phyloP scores from a whole-genome alignment of 2,329 filamentous ascomycete species.

The Diaporthe citrichinensis region DNA sequence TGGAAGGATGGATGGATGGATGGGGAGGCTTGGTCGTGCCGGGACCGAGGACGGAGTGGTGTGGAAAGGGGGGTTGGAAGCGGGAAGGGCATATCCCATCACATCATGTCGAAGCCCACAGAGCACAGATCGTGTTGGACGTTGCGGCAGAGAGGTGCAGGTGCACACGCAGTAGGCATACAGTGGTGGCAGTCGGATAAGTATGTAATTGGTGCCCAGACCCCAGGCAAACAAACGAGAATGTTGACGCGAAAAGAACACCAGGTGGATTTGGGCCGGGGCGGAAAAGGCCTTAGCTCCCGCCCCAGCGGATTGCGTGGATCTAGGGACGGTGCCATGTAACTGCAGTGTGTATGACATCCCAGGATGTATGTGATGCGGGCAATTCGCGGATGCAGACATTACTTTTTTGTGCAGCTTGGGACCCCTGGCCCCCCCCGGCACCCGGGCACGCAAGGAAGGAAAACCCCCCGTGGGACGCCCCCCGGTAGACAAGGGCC shows the following conservation, averaged over 20 bases:
- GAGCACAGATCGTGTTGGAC: background rate
- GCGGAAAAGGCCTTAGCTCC: conserved; percentile 29
- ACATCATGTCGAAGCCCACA: background rate
- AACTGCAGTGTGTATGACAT: background rate
- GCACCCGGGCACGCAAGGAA: background rate
- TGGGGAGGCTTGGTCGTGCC: background rate
- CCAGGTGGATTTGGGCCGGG: background rate
- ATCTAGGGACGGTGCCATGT: background rate
- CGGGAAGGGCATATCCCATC: background rate
- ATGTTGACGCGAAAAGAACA: background rate
- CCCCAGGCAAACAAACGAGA: background rate
- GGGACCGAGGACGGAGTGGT: conserved; percentile 5
- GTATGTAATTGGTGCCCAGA: background rate
- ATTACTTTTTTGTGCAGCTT: background rate
- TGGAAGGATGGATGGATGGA: background rate
- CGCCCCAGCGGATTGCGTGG: conserved; percentile 22
- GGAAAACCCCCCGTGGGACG: conserved; percentile 2
- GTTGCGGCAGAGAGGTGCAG: background rate
- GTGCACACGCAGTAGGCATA: background rate
- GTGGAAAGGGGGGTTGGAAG: background rate
- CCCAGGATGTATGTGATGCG: background rate
- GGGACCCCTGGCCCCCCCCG: background rate
- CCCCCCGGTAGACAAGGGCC: conserved; percentile 18
- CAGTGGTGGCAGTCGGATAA: background rate
- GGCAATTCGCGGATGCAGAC: background rate